These are phyloP conservation scores for Tritrichomonas foetus DNA, from an alignment of 208 protist species.

Conservation along the genomic window DNA sequence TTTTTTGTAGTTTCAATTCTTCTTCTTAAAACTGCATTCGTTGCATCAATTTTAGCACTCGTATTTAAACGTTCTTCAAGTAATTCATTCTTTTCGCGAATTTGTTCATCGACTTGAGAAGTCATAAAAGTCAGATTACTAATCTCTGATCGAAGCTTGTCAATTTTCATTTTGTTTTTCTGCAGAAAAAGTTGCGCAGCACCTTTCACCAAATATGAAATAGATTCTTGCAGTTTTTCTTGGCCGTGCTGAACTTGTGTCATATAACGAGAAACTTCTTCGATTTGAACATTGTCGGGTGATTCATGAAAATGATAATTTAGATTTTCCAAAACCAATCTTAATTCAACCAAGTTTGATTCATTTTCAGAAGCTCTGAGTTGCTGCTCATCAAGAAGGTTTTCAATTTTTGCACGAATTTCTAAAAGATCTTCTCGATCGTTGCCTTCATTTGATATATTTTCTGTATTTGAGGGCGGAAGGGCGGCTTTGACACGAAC, in stretches of 20 bases:
- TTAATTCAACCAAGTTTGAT: background rate
- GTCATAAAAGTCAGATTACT: background rate
- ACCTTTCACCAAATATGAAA: background rate
- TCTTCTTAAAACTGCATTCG: background rate
- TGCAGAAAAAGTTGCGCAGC: background rate
- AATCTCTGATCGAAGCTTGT: background rate
- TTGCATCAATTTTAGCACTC: background rate
- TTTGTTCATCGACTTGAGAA: conserved; percentile 22
- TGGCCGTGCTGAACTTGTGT: background rate
- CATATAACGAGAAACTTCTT: background rate
- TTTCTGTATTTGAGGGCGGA: background rate
- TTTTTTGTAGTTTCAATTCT: background rate
- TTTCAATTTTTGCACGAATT: background rate
- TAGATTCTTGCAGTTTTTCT: background rate
- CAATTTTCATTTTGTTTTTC: background rate
- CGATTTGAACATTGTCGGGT: background rate
- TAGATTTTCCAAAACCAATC: background rate
- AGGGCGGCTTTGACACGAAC: background rate
- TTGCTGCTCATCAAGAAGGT: background rate
- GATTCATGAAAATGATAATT: background rate
- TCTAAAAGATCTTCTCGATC: background rate
- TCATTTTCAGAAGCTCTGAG: background rate
- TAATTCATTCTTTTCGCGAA: background rate
- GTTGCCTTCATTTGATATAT: background rate
- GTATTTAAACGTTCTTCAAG: background rate